Evolutionary conservation across 108 stramenopile species (phyloP).

Genomic region (Heterococcus sp.): DNA sequence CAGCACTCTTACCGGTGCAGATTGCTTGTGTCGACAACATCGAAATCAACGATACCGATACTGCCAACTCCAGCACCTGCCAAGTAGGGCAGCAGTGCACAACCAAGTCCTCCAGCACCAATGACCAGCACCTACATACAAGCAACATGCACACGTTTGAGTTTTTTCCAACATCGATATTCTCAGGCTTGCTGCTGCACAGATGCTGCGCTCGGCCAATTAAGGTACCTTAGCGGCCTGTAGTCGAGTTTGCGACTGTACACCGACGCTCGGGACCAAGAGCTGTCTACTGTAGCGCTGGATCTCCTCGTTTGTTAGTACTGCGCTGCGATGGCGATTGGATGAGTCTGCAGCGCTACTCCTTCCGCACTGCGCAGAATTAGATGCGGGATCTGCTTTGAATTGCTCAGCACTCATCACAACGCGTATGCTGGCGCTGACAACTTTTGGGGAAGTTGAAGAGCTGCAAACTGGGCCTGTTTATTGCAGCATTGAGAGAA

Average conservation of each 20-base stretch:
- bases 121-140: background rate
- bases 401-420: too few species aligned
- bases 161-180: background rate
- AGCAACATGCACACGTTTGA: background rate
- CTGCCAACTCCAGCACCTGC: conserved; percentile 7
- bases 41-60: conserved; percentile 44
- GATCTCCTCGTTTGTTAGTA: conserved; percentile 8
- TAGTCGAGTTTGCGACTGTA: conserved; percentile 22
- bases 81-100: background rate
- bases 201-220: background rate
- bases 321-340: background rate
- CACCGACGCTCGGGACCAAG: conserved; percentile 43
- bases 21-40: conserved; percentile 37
- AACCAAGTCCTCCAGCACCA: background rate
- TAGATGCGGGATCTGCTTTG: too few species aligned
- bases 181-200: background rate
- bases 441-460: too few species aligned
- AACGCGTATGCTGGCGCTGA: too few species aligned
- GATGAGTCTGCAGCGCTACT: background rate
- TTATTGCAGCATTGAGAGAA: background rate
- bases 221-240: background rate
- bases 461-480: too few species aligned
- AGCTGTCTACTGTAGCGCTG: conserved; percentile 50
- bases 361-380: too few species aligned
- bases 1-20: conserved; percentile 47